These are phyloP conservation scores for Monosporozyma unispora DNA, from an alignment of 805 yeast species.

Conservation along the genomic window DNA sequence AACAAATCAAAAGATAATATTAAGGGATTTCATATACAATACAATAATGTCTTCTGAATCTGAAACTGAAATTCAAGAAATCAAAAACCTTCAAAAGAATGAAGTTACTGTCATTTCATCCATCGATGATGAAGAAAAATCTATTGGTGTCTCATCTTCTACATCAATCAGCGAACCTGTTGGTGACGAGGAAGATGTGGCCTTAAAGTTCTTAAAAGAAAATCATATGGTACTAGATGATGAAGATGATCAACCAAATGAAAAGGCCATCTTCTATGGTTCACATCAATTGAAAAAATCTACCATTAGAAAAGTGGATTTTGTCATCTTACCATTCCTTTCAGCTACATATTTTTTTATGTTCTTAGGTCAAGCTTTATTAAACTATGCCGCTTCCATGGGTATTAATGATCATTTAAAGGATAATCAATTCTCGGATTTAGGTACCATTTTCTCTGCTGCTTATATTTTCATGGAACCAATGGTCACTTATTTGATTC, in stretches of 20 bases:
- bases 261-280: slow-evolving; percentile 17
- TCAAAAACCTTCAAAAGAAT: neutral
- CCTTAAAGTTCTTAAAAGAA: slow-evolving; percentile 16
- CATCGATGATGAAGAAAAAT: neutral
- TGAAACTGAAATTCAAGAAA: neutral
- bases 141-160: neutral
- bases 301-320: slow-evolving; percentile 36
- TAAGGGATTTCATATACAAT: neutral
- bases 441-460: slow-evolving; percentile 46
- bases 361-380: slow-evolving; percentile 47
- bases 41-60: neutral
- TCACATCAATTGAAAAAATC: slow-evolving; percentile 14
- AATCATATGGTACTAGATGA: slow-evolving; percentile 1
- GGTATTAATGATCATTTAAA: slow-evolving; percentile 44
- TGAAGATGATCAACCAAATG: neutral
- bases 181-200: slow-evolving; percentile 18
- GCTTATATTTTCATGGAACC: slow-evolving; percentile 49
- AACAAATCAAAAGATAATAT: too few species aligned
- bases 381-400: slow-evolving; percentile 57
- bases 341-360: slow-evolving; percentile 50
- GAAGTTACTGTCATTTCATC: neutral
- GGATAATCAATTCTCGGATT: slow-evolving; percentile 41
- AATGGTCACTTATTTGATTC: slow-evolving; percentile 38
- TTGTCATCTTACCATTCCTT: slow-evolving; percentile 39
- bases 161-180: neutral